Conservation (phyloP, 306 rosid species). For the Cicer chorassanicum region DNA sequence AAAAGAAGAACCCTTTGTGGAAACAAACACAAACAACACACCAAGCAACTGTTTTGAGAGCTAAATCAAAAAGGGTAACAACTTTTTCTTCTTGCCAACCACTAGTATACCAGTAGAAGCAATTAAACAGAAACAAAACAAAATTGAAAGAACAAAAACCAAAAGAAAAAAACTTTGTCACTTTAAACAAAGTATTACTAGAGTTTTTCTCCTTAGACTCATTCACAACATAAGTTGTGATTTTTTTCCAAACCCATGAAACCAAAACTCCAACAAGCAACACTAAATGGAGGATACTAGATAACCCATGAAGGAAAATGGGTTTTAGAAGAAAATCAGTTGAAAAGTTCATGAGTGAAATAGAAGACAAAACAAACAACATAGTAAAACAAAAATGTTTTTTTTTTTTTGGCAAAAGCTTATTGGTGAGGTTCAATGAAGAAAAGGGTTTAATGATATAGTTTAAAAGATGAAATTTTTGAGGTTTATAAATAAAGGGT, state of each 20-base stretch:
- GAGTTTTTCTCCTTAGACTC: slow-evolving; percentile 41
- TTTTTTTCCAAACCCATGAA: slow-evolving; percentile 41
- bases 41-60: slow-evolving; percentile 52
- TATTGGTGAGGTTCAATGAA: background rate
- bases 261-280: slow-evolving; percentile 39
- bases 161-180: slow-evolving; percentile 45
- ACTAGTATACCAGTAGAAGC: slow-evolving; percentile 46
- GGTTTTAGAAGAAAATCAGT: slow-evolving; percentile 46
- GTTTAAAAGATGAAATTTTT: background rate
- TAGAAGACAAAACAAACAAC: slow-evolving; percentile 11
- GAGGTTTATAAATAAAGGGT: slow-evolving; percentile 4
- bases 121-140: slow-evolving; percentile 34
- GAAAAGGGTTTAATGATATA: background rate
- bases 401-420: background rate
- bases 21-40: slow-evolving; percentile 46
- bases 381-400: slow-evolving; percentile 14
- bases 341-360: slow-evolving; percentile 17
- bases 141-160: slow-evolving; percentile 46
- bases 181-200: background rate
- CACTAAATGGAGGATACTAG: slow-evolving; percentile 42
- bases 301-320: slow-evolving; percentile 48
- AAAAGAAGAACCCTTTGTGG: slow-evolving; percentile 14
- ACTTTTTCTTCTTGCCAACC: slow-evolving; percentile 50
- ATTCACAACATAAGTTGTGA: background rate
- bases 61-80: slow-evolving; percentile 52